Evolutionary conservation across 106 monocot genomes (phyloP).

Genomic region (Platanthera guangdongensis): DNA sequence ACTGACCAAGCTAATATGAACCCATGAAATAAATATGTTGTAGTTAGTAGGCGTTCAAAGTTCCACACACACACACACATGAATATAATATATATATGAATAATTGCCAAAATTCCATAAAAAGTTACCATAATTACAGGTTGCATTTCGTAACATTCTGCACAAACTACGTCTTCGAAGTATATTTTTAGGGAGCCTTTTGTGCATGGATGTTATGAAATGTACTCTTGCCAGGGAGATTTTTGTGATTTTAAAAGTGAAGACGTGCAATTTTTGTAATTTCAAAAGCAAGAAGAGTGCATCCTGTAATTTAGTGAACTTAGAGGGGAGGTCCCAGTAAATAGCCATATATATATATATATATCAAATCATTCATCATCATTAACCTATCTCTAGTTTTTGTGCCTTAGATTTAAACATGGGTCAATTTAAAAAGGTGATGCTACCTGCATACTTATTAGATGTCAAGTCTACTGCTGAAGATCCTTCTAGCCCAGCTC

Average conservation of each 20-base stretch:
- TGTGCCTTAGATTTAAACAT: background rate
- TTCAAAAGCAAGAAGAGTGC: too few species aligned
- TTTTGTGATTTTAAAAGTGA: too few species aligned
- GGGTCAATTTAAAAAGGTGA: background rate
- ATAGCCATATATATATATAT: too few species aligned
- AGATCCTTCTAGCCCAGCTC: constrained; percentile 37
- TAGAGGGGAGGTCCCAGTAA: too few species aligned
- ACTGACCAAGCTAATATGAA: constrained; percentile 72
- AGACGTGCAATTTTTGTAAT: too few species aligned
- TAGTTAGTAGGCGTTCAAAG: background rate
- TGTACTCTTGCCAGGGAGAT: too few species aligned
- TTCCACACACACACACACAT: background rate
- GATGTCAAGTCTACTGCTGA: constrained; percentile 70
- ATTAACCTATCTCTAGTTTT: background rate
- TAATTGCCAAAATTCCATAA: too few species aligned
- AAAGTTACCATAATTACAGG: too few species aligned
- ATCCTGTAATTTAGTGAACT: too few species aligned
- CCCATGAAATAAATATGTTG: background rate
- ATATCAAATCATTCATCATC: background rate
- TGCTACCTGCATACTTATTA: constrained; percentile 91
- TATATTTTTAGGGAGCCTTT: too few species aligned
- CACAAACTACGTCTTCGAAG: background rate
- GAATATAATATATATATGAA: background rate
- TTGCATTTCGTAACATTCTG: background rate
- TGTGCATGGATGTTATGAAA: too few species aligned